Conservation (phyloP, 106 monocot species). For the Iris macrosiphon region DNA sequence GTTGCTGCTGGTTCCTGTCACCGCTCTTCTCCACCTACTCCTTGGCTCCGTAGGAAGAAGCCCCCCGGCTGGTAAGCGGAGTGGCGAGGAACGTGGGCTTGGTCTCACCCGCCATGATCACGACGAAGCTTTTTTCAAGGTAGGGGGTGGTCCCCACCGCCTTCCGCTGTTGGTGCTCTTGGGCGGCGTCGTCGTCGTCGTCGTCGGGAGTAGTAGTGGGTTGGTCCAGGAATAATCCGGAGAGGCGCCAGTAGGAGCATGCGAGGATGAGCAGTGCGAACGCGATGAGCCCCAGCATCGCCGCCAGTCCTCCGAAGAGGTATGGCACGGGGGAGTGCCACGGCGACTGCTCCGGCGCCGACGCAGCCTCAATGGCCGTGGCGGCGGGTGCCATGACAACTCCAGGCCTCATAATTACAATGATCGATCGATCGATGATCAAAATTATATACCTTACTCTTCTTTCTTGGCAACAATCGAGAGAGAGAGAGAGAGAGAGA, state of each 20-base stretch:
- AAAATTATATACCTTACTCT: no score
- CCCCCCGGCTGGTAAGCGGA: slow-evolving; percentile 4
- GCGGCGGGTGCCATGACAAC: neutral
- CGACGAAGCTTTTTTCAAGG: slow-evolving; percentile 8
- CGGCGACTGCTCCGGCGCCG: slow-evolving; percentile 1
- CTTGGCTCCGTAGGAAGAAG: neutral
- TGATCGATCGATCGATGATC: no score
- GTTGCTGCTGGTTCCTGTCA: slow-evolving; percentile 1
- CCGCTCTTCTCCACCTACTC: neutral
- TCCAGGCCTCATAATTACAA: no score
- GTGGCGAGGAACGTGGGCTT: slow-evolving; percentile 20
- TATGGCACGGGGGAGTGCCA: slow-evolving; percentile 37
- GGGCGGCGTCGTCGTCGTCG: neutral
- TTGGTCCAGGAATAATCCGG: no score
- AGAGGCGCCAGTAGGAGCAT: slow-evolving; percentile 35
- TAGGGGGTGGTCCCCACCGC: neutral
- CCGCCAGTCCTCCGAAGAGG: slow-evolving; percentile 23
- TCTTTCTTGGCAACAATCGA: no score
- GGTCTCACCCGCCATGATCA: slow-evolving; percentile 20
- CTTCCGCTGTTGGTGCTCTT: neutral
- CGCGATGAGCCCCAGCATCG: slow-evolving; percentile 30
- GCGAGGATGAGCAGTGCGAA: slow-evolving; percentile 27
- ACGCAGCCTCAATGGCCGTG: neutral
- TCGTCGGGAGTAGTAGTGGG: slow-evolving; percentile 9
- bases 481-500: no score